phyloP scores from a whole-genome alignment of 1,284 basidiomycete genomes.

The Kwoniella shivajii region DNA sequence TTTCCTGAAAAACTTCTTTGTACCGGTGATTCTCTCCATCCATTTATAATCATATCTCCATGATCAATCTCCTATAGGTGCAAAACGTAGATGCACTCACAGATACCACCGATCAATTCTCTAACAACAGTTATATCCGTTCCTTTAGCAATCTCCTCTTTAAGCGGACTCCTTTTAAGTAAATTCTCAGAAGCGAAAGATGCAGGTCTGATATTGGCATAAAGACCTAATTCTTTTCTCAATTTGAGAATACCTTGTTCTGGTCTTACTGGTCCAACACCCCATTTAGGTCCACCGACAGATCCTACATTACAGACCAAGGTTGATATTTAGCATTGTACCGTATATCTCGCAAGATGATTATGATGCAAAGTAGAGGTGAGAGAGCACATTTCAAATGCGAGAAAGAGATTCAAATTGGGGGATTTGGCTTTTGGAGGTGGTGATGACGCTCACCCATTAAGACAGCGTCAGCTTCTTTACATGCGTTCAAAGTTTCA shows the following conservation, averaged over 20 bases:
- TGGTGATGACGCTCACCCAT: conserved; percentile 66
- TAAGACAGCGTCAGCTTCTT: conserved; percentile 86
- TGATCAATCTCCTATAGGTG: not conserved
- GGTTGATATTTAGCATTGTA: not conserved
- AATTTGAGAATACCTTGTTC: conserved; percentile 90
- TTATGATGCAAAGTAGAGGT: not conserved
- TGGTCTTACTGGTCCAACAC: conserved; percentile 88
- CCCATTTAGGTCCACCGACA: conserved; percentile 99
- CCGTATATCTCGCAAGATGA: not conserved
- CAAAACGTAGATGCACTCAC: conserved; percentile 31
- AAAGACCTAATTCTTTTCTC: conserved; percentile 90
- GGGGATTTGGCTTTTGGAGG: too few species aligned
- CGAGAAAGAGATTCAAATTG: too few species aligned
- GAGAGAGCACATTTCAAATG: not conserved
- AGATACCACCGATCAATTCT: conserved; percentile 85
- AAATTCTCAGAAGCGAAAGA: conserved; percentile 92
- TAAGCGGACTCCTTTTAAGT: conserved; percentile 88
- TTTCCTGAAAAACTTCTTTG: too few species aligned
- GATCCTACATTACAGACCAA: conserved; percentile 65
- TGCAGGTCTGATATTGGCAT: conserved; percentile 97
- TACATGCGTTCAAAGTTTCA: conserved; percentile 81
- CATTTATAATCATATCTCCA: too few species aligned
- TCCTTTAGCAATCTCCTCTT: conserved; percentile 79
- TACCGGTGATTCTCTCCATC: too few species aligned
- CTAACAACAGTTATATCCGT: conserved; percentile 92